Conservation (phyloP, 2,329 filamentous ascomycete species). For the Emmonsia crescens region DNA sequence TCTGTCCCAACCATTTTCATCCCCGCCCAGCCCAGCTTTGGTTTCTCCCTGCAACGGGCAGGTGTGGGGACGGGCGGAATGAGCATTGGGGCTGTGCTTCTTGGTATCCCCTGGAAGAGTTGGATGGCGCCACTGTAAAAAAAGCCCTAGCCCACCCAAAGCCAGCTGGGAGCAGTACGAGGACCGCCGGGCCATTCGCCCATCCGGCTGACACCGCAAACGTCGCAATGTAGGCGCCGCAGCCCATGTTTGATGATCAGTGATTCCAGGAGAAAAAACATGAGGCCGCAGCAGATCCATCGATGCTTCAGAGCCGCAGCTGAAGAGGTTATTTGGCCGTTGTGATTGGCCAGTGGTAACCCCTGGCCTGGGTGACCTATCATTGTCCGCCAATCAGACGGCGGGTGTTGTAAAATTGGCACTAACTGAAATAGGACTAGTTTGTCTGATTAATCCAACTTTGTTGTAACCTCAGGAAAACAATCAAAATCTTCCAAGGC, state of each 20-base stretch:
- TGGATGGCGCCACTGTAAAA: not conserved
- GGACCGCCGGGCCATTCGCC: not conserved
- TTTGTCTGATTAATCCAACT: not conserved
- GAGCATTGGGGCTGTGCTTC: not conserved
- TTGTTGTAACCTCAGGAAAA: not conserved
- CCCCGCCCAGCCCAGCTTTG: not conserved
- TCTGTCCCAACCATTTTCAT: not conserved
- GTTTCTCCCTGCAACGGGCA: not conserved
- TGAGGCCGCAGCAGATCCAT: not conserved
- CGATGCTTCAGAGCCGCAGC: not conserved
- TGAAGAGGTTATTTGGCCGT: not conserved
- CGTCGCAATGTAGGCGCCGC: constrained; percentile 1
- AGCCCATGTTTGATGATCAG: not conserved
- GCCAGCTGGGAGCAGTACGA: not conserved
- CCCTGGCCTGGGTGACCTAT: not conserved
- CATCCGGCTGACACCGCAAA: not conserved
- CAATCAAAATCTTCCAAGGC: too few species aligned
- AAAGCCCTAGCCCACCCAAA: not conserved
- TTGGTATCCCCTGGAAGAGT: not conserved
- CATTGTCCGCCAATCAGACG: not conserved
- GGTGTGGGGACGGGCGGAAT: not conserved
- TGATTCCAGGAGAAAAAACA: not conserved
- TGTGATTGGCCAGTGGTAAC: not conserved
- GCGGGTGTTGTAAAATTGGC: not conserved
- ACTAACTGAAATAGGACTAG: not conserved